Conservation (phyloP, 177 flowering plant species). For the Tripterygium wilfordii region DNA sequence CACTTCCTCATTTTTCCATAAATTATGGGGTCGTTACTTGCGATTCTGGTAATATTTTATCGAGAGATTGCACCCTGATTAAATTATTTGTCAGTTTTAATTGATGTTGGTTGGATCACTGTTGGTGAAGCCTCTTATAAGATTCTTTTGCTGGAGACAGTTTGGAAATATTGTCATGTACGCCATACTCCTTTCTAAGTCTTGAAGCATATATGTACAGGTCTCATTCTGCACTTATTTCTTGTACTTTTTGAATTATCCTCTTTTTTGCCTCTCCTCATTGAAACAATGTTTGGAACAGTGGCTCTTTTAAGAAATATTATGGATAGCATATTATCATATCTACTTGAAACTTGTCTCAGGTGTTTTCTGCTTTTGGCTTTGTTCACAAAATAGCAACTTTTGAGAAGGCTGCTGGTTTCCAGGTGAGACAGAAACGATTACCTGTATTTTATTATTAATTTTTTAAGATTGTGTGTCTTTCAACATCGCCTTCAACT, state of each 20-base stretch:
- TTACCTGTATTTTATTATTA: not conserved
- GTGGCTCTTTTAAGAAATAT: no score
- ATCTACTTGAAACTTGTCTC: conserved; percentile 17
- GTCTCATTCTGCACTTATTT: conserved; percentile 53
- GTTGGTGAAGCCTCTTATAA: no score
- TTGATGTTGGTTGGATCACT: no score
- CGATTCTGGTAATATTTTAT: no score
- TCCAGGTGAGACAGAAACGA: conserved; percentile 51
- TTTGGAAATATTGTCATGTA: conserved; percentile 47
- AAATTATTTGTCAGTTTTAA: no score
- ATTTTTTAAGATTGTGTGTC: no score
- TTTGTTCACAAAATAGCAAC: conserved; percentile 94
- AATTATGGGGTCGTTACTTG: no score
- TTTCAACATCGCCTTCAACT: not conserved
- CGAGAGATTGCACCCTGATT: no score
- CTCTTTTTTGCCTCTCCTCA: conserved; percentile 3
- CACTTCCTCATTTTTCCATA: no score
- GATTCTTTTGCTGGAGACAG: conserved; percentile 44
- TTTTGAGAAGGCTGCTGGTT: conserved; percentile 93
- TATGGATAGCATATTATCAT: not conserved
- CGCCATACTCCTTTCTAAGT: no score
- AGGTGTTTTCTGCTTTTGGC: conserved; percentile 96
- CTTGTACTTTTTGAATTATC: conserved; percentile 23
- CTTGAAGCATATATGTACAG: conserved; percentile 40
- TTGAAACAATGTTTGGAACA: conserved; percentile 4